phyloP scores from a whole-genome alignment of 1,284 basidiomycete species.

The Neolentinus lepideus region DNA sequence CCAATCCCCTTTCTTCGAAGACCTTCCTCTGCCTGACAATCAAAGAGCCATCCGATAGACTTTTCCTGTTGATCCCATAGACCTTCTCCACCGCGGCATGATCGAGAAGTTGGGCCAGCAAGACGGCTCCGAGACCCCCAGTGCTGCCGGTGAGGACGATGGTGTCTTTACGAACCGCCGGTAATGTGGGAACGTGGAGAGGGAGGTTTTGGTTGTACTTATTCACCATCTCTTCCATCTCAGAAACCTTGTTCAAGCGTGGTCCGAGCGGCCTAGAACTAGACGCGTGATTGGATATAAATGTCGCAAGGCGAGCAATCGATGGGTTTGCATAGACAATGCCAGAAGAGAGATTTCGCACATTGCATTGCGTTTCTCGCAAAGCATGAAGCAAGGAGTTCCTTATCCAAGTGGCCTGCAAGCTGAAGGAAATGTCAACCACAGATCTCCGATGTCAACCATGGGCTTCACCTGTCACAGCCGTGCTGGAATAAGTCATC shows the following conservation, averaged over 20 bases:
- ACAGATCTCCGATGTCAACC: not conserved
- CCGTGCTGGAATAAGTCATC: slow-evolving; percentile 34
- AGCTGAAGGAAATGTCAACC: slow-evolving; percentile 13
- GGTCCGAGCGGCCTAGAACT: slow-evolving; percentile 6
- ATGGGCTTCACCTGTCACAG: slow-evolving; percentile 28
- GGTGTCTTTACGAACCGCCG: slow-evolving; percentile 8
- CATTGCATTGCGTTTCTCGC: slow-evolving; percentile 16
- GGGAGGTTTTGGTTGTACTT: slow-evolving; percentile 25
- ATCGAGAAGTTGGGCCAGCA: slow-evolving; percentile 19
- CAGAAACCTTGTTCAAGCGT: slow-evolving; percentile 11
- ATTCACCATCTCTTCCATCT: slow-evolving; percentile 22
- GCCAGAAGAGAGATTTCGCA: slow-evolving; percentile 17
- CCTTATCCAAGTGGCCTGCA: slow-evolving; percentile 33
- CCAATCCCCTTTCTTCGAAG: slow-evolving; percentile 24
- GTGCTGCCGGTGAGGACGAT: slow-evolving; percentile 27
- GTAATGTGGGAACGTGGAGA: not conserved
- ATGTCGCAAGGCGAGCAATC: slow-evolving; percentile 19
- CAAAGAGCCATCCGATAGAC: slow-evolving; percentile 7
- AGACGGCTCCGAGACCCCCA: slow-evolving; percentile 22
- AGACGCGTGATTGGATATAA: slow-evolving; percentile 13
- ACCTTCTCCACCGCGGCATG: slow-evolving; percentile 12
- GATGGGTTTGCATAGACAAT: slow-evolving; percentile 29
- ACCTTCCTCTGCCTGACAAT: slow-evolving; percentile 17
- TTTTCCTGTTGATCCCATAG: slow-evolving; percentile 20
- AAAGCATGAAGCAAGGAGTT: slow-evolving; percentile 28